phyloP scores from a whole-genome alignment of 139 green algal genomes.

The Spirogloea muscicola region DNA sequence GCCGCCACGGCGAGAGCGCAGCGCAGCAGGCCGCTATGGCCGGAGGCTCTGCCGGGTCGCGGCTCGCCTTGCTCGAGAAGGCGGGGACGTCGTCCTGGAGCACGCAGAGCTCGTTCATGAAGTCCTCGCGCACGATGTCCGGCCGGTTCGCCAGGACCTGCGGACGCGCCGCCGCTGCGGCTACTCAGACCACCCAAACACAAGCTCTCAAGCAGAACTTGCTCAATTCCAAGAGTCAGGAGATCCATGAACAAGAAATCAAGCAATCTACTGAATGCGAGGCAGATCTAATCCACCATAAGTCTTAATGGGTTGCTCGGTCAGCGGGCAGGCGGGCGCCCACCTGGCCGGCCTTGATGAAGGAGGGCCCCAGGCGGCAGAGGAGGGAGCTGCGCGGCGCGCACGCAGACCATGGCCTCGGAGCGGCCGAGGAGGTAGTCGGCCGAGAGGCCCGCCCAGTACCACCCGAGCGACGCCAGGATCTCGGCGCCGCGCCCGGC shows the following conservation, averaged over 20 bases:
- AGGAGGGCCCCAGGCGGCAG: slow-evolving; percentile 83
- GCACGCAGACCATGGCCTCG: slow-evolving; percentile 33
- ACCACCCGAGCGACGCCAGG: slow-evolving; percentile 26
- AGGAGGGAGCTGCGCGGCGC: slow-evolving; percentile 81
- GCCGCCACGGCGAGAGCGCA: not conserved
- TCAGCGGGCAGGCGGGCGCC: too few species aligned
- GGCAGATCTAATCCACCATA: too few species aligned
- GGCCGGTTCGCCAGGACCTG: slow-evolving; percentile 91
- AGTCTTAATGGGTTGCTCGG: too few species aligned
- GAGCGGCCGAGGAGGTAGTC: slow-evolving; percentile 14
- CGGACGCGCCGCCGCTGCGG: not conserved
- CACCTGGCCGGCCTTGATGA: slow-evolving; percentile 97
- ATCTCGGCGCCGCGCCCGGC: slow-evolving; percentile 25
- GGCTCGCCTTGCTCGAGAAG: slow-evolving; percentile 58
- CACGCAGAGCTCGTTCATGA: slow-evolving; percentile 97
- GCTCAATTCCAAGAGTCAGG: too few species aligned
- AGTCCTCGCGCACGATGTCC: slow-evolving; percentile 95
- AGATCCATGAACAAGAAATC: too few species aligned
- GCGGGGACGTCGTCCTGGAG: slow-evolving; percentile 68
- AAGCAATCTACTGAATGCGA: too few species aligned
- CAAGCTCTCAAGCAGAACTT: not conserved
- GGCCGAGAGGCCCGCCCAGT: slow-evolving; percentile 21
- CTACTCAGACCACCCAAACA: not conserved
- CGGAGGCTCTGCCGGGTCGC: too few species aligned
- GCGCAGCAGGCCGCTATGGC: not conserved